These are phyloP conservation scores for Mortierella polycephala DNA, from an alignment of 371 early-diverging fungal genomes.

Conservation along the genomic window DNA sequence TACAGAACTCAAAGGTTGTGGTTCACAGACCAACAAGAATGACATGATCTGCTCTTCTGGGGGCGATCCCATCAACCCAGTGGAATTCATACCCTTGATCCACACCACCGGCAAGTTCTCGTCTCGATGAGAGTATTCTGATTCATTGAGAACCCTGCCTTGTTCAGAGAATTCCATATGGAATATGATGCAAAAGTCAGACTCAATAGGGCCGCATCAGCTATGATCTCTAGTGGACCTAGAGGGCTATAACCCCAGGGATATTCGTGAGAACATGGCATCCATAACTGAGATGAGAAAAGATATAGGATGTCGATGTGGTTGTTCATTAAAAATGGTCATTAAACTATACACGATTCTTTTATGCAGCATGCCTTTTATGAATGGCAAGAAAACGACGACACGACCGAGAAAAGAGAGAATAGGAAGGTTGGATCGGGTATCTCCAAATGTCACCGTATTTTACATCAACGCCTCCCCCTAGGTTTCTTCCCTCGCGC, in stretches of 20 bases:
- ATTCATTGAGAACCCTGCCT: conserved; percentile 59
- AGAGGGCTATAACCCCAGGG: conserved; percentile 47
- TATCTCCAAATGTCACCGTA: too few relatives aligned
- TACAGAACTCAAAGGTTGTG: too few relatives aligned
- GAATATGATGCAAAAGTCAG: conserved; percentile 47
- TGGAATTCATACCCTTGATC: conserved; percentile 26
- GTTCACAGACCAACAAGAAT: too few relatives aligned
- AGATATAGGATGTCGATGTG: neutral
- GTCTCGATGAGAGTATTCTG: conserved; percentile 44
- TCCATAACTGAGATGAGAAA: neutral
- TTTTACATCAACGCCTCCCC: neutral
- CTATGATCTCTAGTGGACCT: conserved; percentile 15
- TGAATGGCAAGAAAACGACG: too few relatives aligned
- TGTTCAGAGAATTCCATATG: conserved; percentile 58
- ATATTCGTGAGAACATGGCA: neutral
- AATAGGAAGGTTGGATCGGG: neutral
- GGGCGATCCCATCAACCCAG: too few relatives aligned
- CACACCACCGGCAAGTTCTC: conserved; percentile 2
- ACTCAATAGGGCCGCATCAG: conserved; percentile 32
- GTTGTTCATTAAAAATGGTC: too few relatives aligned
- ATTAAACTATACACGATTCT: neutral
- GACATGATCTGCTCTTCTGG: too few relatives aligned
- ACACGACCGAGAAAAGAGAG: too few relatives aligned
- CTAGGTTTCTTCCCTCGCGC: neutral
- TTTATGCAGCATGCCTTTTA: too few relatives aligned